Base-by-base conservation (phyloP, 768 basidiomycete species). In the Mrakia frigida region DNA sequence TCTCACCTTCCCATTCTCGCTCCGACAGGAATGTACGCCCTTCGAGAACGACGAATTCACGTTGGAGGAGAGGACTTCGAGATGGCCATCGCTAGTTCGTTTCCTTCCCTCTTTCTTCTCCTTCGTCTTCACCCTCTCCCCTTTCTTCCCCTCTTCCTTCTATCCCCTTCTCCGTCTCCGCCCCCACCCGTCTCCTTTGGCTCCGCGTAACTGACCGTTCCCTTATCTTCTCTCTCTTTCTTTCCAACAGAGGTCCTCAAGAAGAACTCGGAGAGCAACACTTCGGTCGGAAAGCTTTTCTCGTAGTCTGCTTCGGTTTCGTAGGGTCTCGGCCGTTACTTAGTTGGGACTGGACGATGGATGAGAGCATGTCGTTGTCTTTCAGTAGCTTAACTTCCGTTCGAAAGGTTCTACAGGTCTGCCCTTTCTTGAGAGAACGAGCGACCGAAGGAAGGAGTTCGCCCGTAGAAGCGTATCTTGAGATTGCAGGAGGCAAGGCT, bases 11-110 rank as follows among this genome's bases (percentile, higher is more conserved):
- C 46, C 33, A 6, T 18, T 53, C 6, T 25, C 18, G 25, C 6
- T 41, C 23, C 39, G 75, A 13, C 78, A 90, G 93, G 93, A 37
- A 98, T 98, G 96, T 98, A 97, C 81, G 96, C 96, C 0, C 86
- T 99, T 3, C 88, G 96, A 25, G 96, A 99, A 84, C 88, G 96
- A 77, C 86, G 96, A 79, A 95, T 97, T 79, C 95, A 98, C 83
- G 96, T 98, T 70, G 97, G 95, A 4, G 95, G 97, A 84, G 96
- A 98, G 82, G 96, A 98, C 82, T 98, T 98, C 81, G 97, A 98
- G 86, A 94, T 98, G 86, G 95, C 96, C 46, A 92, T 98, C 18
- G 94, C 95, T 3, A 98, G 97, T 88, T 93, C 91, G 37, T 74
- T 53, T 6, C 16, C 11, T 28, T 9, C 25, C 13, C 3, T 25